Evolutionary conservation across 441 rosid genomes (phyloP), one percentile per base, ranked within the genome.

Genomic region (Corymbia calophylla): DNA sequence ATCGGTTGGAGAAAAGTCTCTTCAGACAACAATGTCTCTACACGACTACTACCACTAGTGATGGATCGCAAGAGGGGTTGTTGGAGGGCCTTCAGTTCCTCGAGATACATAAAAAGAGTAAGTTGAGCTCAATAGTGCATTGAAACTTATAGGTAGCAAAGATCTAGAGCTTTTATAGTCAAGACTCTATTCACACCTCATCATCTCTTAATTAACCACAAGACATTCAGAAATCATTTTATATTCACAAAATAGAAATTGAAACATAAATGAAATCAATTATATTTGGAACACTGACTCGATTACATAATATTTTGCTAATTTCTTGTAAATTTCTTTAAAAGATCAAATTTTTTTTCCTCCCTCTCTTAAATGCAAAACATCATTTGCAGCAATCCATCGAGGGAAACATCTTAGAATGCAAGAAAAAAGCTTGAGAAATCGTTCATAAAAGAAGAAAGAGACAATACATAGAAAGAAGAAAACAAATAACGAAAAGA

Each of bases 171-270:
- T 35, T 62, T 62, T 16, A 29, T 6, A 62, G 15, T 7, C 18
- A 0, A 44, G 1, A 23, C 2, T 23, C 17, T 11, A 77, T 6
- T 44, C n/a, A 23, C 10, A 77, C 18, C 5, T 0, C 2, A 4
- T 44, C 2, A 1, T 77, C n/a, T 44, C 18, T 77, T 3, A 3
- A 23, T 11, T 8, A 77, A 77, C 14, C 18, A 23, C 0, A 18
- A 23, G 6, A 77, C 13, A 18, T 13, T 77, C 18, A 1, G 44
- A 23, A 44, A 18, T 7, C 84, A 77, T 44, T 77, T 77, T 2
- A 73, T 73, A 11, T 14, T 17, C 7, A 0, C 12, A 8, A 66
- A 31, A 66, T 35, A 2, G 6, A 17, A 17, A 8, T 17, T 0
- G 0, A 60, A 60, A 27, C 66, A 27, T 8, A 27, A 66, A 6